Evolutionary conservation across 495 filamentous ascomycete genomes (phyloP), one percentile per base, ranked within the genome.

Genomic region (Aspergillus panamensis): DNA sequence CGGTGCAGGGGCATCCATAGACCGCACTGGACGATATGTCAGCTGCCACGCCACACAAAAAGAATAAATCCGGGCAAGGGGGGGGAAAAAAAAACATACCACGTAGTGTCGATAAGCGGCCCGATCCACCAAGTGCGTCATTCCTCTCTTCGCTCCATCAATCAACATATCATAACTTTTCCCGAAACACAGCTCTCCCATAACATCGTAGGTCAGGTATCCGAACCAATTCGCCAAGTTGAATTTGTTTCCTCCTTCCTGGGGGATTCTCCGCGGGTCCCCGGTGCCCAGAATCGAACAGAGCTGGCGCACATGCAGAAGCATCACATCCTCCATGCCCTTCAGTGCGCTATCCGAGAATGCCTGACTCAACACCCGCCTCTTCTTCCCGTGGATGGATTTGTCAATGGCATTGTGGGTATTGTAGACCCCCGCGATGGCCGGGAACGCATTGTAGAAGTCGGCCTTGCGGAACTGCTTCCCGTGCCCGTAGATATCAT

Each of bases 111-210:
- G 70, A 53, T 80, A 74, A 6, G 80, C 72, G 37, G 80, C 80
- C 33, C 78, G 72, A 66, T 78, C 77, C 17, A 82, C 77, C 62
- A 82, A 52, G 30, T 73, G 66, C 44, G 79, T 69, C 63, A 82
- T 77, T 51, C 76, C 69, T 51, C 77, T 58, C 52, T 66, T 69
- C 5, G 65, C 63, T 31, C 73, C 69, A n/a, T 74, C 67, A 50
- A 74, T 79, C 48, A 93, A 73, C 87, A 79, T 78, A 59, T 82
- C 70, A 53, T 81, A 80, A 45, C 77, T 80, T 60, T 75, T 79
- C 1, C 78, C 78, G 61, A 82, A 82, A 47, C 79, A 77, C 10
- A 80, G 54, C 63, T 82, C 79, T 1, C 77, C 77, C 76, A 79
- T 75, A 3, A 79, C 73, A 64, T 79, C 76, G 52, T 78, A 83